Base-by-base conservation (phyloP, 192 early-diverging fungal species). In the Coemansia erecta region DNA sequence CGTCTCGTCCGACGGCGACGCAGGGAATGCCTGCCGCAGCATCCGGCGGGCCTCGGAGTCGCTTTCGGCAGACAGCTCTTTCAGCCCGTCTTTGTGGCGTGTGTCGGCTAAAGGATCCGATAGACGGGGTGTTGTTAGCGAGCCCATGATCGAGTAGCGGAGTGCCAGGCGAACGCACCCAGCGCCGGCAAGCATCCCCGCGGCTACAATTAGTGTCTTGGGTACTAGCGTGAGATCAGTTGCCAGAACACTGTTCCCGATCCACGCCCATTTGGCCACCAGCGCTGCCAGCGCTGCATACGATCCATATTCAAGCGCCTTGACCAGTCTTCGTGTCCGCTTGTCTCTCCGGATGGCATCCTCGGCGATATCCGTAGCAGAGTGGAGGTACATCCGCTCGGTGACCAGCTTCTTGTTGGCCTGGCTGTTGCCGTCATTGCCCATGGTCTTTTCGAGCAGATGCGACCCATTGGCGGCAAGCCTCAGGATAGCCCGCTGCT, bases 1-100 rank as follows among this genome's bases (percentile, higher is more conserved):
- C 5, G 62, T 66, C 8, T 61, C 63, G 21, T 72, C 66, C 1
- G 66, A 68, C 3, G 76, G 76, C 1, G 70, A 56, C 2, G 70
- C 76, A 7, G 76, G 76, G 48, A 79, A 79, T 24, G 76, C 76
- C 23, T 56, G 64, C 0, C 66, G 60, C 18, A 79, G 66, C 26
- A 69, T 68, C 17, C 52, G 44, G 37, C 56, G 60, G 2, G 60
- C 66, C 12, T 49, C 59, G 8, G 15, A 9, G 11, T 72, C 76
- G 41, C 23, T 60, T n/a, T 60, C 53, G 0, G 19, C 17, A 4
- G 68, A 33, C 19, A 56, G 22, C n/a, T 62, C 26, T 21, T 14
- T 18, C 3, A 13, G 7, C 2, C n/a, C 15, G 2, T 18, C 13
- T 13, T 2, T 26, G 23, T 43, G 17, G 18, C 1, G 14, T 3